A percentile compares a stretch with the other conserved stretches of the same genome.
Evolutionary conservation across 352 stramenopile species (phyloP).

Genomic region (Pythium chondricola): DNA sequence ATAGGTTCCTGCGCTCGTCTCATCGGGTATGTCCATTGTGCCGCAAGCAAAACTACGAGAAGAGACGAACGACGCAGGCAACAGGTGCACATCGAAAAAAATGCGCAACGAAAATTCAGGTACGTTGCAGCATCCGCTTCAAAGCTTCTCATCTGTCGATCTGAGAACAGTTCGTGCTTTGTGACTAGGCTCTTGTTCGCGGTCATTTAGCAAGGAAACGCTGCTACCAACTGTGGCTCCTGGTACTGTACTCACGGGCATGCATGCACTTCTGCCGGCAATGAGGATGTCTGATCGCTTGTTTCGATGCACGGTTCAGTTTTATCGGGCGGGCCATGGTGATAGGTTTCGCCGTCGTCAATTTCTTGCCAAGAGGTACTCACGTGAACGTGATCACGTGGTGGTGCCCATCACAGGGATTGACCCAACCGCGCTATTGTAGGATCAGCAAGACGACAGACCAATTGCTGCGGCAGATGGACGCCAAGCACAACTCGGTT

Average conservation of each 20-base stretch:
- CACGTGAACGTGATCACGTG: neutral
- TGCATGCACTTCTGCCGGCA: too few relatives aligned
- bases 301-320: constrained; percentile 23
- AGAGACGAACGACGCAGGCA: constrained; percentile 45
- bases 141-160: neutral
- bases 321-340: constrained; percentile 59
- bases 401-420: neutral
- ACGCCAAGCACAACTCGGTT: constrained; percentile 67
- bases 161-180: neutral
- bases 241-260: too few relatives aligned
- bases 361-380: constrained; percentile 67
- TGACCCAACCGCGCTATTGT: neutral
- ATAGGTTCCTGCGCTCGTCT: constrained; percentile 65
- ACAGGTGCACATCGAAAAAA: constrained; percentile 39
- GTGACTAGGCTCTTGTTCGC: neutral
- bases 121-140: constrained; percentile 2
- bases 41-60: constrained; percentile 81
- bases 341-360: constrained; percentile 35
- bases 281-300: too few relatives aligned
- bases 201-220: neutral
- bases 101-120: constrained; percentile 57
- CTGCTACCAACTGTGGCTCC: neutral
- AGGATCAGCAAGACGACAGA: constrained; percentile 33
- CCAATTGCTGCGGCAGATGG: constrained; percentile 51
- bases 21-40: constrained; percentile 80